phyloP scores from a whole-genome alignment of 345 rosid species.

The Aquilaria sinensis region DNA sequence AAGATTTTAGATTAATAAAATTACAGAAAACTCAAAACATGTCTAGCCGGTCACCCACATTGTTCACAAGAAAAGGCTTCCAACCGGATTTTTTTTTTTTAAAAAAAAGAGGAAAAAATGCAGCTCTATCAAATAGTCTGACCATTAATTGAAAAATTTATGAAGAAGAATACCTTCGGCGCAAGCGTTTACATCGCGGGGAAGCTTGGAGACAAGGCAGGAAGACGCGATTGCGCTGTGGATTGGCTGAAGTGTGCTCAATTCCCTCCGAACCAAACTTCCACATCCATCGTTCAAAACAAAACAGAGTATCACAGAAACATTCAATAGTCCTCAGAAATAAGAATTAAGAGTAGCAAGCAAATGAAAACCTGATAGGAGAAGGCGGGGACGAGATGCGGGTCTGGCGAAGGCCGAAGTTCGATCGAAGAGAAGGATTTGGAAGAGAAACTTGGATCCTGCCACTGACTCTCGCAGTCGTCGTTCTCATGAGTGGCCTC shows the following conservation, averaged over 20 bases:
- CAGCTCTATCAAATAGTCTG: neutral
- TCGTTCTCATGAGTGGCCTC: conserved; percentile 30
- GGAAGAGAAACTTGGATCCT: conserved; percentile 27
- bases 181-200: conserved; percentile 31
- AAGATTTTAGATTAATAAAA: neutral
- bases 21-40: neutral
- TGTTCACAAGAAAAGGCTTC: neutral
- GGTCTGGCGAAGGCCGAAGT: conserved; percentile 21
- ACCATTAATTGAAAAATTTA: neutral
- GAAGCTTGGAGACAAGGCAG: conserved; percentile 68
- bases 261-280: conserved; percentile 57
- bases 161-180: conserved; percentile 35
- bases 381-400: conserved; percentile 22
- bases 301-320: neutral
- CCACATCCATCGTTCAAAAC: conserved; percentile 11
- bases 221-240: conserved; percentile 64
- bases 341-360: neutral
- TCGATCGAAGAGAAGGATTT: conserved; percentile 25
- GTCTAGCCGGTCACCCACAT: neutral
- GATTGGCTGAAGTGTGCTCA: conserved; percentile 53
- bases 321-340: neutral
- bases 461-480: conserved; percentile 16
- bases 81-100: conserved; percentile 1
- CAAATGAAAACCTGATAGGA: conserved; percentile 21
- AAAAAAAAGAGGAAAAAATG: neutral